Evolutionary conservation across 257 asterid genomes (phyloP), one percentile per base, ranked within the genome.

Genomic region (Pogostemon cablin): DNA sequence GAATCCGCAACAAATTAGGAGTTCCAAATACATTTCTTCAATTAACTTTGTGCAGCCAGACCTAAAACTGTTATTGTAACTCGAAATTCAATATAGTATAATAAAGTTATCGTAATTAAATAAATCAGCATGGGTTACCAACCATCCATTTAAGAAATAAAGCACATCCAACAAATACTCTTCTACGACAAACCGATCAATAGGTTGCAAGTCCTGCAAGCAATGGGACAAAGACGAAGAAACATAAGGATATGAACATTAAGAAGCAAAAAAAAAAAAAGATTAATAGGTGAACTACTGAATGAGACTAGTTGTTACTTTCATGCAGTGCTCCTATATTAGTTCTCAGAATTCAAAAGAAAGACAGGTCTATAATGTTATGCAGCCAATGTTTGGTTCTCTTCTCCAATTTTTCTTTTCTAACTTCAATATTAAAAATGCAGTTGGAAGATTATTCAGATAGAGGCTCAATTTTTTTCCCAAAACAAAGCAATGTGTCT

Each of bases 111-210:
- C 43, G 64, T 35, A 62, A 62, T 44, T 17, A 46, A 53, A 69
- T 59, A 68, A 44, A 62, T 58, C 43, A 82, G 71, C 67, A 63
- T 52, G 63, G 79, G 81, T 67, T 77, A 91, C 98, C 78, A 74
- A 95, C 99, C 99, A 91, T 79, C 99, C 99, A 85, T 91, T 95
- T 78, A 95, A 79, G 86, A 79, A 95, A 34, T 84, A 81, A 72
- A 95, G 96, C 80, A 91, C 96, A 59, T 95, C 99, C 89, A 95
- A 73, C 78, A 95, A 69, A 83, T 91, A 95, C 80, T 95, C 99
- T 83, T 95, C 99, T 79, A 88, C 98, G 42, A 95, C 90, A 48
- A 88, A 90, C 62, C 96, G 96, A 79, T 95, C 99, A 48, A 95
- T 83, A 56, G 95, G 93, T 74, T 85, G 96, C 81, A 91, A 72